phyloP scores from a whole-genome alignment of 2,329 filamentous ascomycete species.

The Alternaria burnsii region DNA sequence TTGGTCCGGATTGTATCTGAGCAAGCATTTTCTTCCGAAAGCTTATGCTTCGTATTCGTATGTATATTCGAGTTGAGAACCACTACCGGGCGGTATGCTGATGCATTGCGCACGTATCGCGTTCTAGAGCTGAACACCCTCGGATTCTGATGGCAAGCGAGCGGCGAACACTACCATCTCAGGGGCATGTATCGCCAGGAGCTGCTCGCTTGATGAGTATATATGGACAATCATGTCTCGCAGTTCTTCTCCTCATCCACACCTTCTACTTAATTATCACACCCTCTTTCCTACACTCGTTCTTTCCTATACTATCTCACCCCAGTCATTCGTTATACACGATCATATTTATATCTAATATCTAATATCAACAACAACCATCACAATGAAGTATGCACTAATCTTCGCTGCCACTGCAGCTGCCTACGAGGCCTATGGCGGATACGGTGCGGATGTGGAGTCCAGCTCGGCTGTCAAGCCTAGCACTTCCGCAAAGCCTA shows the following conservation, averaged over 20 bases:
- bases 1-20: not conserved
- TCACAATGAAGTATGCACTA: conserved; percentile 35
- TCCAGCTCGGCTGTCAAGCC: conserved; percentile 23
- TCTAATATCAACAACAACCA: conserved; percentile 17
- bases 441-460: conserved; percentile 16
- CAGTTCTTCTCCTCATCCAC: conserved; percentile 18
- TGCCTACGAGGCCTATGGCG: conserved; percentile 31
- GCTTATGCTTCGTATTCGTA: conserved; percentile 9
- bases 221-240: conserved; percentile 14
- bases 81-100: conserved; percentile 3
- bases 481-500: conserved; percentile 19
- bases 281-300: conserved; percentile 26
- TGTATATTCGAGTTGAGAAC: not conserved
- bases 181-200: conserved; percentile 17
- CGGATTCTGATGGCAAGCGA: conserved; percentile 13
- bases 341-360: conserved; percentile 15
- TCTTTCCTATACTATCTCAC: conserved; percentile 25
- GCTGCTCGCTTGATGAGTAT: conserved; percentile 12
- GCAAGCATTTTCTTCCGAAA: not conserved
- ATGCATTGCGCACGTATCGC: conserved; percentile 13
- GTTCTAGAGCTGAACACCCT: conserved; percentile 8
- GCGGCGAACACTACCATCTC: conserved; percentile 13
- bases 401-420: conserved; percentile 39
- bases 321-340: conserved; percentile 38
- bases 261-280: conserved; percentile 28